A percentile compares a stretch with the other conserved stretches of the same genome.
Conservation (phyloP, 1,284 basidiomycete genomes). For the Schizophyllum commune region DNA sequence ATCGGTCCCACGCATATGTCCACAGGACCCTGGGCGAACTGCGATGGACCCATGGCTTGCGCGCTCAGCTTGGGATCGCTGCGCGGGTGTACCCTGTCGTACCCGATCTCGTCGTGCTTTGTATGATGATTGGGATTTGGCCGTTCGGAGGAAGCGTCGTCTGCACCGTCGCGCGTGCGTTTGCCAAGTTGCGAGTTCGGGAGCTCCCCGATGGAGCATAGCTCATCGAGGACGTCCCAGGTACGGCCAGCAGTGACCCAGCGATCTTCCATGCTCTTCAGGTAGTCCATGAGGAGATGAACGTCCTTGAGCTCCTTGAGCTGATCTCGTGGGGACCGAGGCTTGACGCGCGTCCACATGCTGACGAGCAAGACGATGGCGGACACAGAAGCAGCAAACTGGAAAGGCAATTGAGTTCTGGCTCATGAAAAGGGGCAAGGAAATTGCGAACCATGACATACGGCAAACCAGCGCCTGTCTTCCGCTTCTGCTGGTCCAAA, state of each 20-base stretch:
- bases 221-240: neutral
- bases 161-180: neutral
- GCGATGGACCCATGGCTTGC: too few species aligned
- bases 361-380: neutral
- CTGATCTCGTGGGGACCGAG: neutral
- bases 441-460: neutral
- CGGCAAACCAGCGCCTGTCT: neutral
- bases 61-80: too few species aligned
- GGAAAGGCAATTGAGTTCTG: neutral
- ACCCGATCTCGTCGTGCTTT: too few species aligned
- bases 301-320: neutral
- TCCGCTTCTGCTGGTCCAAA: constrained; percentile 30
- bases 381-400: neutral
- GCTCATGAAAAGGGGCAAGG: neutral
- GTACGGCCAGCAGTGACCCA: neutral
- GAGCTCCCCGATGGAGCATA: neutral
- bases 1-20: too few species aligned
- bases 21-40: too few species aligned
- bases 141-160: neutral
- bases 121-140: too few species aligned
- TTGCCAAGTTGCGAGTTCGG: neutral
- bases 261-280: neutral
- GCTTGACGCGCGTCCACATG: neutral
- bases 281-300: neutral
- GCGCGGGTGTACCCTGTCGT: too few species aligned